A percentile compares a stretch with the other conserved stretches of the same genome.
Conservation (phyloP, 2,329 filamentous ascomycete species). For the Akanthomyces dipterigenus region DNA sequence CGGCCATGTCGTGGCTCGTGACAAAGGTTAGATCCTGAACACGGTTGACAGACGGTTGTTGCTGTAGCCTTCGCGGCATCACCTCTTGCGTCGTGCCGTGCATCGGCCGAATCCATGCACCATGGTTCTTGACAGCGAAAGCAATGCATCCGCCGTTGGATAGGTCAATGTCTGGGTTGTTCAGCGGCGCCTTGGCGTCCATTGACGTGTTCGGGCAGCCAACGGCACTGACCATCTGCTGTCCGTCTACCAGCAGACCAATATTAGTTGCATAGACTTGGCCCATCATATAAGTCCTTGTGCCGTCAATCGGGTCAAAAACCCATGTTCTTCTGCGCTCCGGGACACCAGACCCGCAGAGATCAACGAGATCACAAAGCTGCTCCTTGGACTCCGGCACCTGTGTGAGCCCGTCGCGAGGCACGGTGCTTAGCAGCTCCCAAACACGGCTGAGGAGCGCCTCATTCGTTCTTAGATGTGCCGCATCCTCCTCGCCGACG, state of each 20-base stretch:
- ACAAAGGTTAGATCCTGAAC: slow-evolving; percentile 34
- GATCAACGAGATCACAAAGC: slow-evolving; percentile 48
- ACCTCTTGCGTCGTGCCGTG: slow-evolving; percentile 18
- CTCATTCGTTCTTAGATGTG: slow-evolving; percentile 36
- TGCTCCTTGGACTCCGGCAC: slow-evolving; percentile 34
- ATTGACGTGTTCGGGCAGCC: slow-evolving; percentile 40
- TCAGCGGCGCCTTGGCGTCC: slow-evolving; percentile 31
- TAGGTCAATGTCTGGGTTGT: slow-evolving; percentile 38
- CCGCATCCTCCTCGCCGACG: slow-evolving; percentile 50
- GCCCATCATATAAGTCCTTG: slow-evolving; percentile 47
- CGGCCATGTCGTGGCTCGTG: slow-evolving; percentile 38
- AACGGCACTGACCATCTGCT: slow-evolving; percentile 44
- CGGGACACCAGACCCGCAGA: slow-evolving; percentile 37
- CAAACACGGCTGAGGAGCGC: slow-evolving; percentile 41
- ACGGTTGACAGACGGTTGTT: slow-evolving; percentile 18
- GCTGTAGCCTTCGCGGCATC: slow-evolving; percentile 26
- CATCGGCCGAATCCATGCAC: slow-evolving; percentile 41
- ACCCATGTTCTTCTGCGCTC: slow-evolving; percentile 41
- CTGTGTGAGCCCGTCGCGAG: slow-evolving; percentile 18
- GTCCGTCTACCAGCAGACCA: slow-evolving; percentile 42
- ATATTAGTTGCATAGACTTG: slow-evolving; percentile 53
- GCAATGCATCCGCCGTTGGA: slow-evolving; percentile 40
- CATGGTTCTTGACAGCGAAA: slow-evolving; percentile 42
- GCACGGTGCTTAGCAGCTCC: slow-evolving; percentile 30
- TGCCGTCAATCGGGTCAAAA: slow-evolving; percentile 56